A percentile compares a stretch with the other conserved stretches of the same genome.
Conservation (phyloP, 2,329 filamentous ascomycete species). For the Exserohilum turcica region DNA sequence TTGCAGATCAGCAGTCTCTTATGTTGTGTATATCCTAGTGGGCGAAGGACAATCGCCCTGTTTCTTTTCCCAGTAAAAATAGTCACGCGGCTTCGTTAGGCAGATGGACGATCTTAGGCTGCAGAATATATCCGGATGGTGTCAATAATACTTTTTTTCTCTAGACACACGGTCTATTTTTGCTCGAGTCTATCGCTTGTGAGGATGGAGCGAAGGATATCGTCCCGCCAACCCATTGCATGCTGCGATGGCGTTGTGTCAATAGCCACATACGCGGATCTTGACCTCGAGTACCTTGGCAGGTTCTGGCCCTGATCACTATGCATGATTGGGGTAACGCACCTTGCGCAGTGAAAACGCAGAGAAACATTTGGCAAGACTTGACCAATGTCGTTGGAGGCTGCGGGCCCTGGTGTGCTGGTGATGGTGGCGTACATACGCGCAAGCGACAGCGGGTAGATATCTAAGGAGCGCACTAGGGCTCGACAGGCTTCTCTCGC, state of each 20-base stretch:
- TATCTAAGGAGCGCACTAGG: neutral
- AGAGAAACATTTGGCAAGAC: neutral
- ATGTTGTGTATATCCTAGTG: neutral
- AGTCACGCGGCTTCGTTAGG: neutral
- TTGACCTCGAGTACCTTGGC: neutral
- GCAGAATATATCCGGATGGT: neutral
- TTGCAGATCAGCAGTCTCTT: neutral
- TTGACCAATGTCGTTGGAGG: neutral
- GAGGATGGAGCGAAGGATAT: neutral
- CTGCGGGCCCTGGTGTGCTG: neutral
- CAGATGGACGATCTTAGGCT: neutral
- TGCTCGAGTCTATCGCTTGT: neutral
- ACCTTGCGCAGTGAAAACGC: neutral
- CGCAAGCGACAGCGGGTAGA: neutral
- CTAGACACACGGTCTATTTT: neutral
- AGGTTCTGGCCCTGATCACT: neutral
- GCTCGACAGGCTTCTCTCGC: neutral
- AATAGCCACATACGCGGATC: neutral
- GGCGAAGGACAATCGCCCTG: neutral
- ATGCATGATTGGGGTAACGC: neutral
- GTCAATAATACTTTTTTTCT: neutral
- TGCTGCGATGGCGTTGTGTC: neutral
- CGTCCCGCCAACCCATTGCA: neutral
- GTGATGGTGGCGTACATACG: neutral
- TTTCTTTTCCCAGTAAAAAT: constrained; percentile 1